phyloP scores from a whole-genome alignment of 1,284 basidiomycete species.

The Phylloporus sp. region DNA sequence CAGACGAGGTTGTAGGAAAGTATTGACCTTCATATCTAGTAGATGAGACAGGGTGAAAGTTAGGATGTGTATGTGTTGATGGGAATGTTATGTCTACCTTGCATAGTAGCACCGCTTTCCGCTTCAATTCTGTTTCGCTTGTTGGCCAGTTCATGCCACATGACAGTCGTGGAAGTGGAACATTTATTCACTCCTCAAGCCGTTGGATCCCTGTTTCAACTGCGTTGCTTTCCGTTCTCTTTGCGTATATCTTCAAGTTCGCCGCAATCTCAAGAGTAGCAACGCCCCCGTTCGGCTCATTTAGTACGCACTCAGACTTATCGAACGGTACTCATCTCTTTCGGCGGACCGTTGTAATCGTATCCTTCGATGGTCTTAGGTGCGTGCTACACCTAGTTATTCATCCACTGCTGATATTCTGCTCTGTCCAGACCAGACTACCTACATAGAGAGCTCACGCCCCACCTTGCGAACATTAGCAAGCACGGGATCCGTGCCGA shows the following conservation, averaged over 20 bases:
- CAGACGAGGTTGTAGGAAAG: constrained; percentile 34
- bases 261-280: not conserved
- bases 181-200: not conserved
- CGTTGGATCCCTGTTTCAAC: constrained; percentile 5
- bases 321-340: constrained; percentile 79
- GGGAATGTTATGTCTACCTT: not conserved
- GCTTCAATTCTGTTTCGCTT: too few species aligned
- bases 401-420: not conserved
- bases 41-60: not conserved
- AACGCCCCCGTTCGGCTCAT: not conserved
- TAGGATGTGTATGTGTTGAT: not conserved
- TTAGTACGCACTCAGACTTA: not conserved
- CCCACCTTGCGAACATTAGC: constrained; percentile 74
- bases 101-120: not conserved
- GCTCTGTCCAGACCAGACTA: constrained; percentile 63
- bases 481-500: constrained; percentile 78
- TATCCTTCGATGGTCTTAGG: constrained; percentile 82
- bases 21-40: constrained; percentile 18
- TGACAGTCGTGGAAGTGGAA: not conserved
- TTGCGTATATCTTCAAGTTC: constrained; percentile 13
- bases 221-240: constrained; percentile 10
- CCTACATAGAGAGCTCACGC: constrained; percentile 75
- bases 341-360: constrained; percentile 76
- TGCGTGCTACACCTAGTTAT: constrained; percentile 1
- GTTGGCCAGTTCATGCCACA: not conserved